Conservation (phyloP, 2,329 filamentous ascomycete genomes). For the Ophiognomonia clavigignenti-juglandacearum region DNA sequence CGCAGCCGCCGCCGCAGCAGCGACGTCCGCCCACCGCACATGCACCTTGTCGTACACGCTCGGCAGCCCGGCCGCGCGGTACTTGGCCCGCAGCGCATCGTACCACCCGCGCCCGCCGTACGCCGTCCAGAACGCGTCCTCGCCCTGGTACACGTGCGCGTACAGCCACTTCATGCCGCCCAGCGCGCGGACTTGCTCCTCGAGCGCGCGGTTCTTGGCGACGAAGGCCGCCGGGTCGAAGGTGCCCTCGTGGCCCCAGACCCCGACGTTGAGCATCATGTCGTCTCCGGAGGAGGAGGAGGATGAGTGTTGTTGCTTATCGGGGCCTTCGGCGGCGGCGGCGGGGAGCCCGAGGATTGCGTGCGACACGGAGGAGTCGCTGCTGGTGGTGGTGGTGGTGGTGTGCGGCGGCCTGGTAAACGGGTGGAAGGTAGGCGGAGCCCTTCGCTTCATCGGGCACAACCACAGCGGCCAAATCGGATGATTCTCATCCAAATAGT, state of each 20-base stretch:
- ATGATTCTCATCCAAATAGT: slow-evolving; percentile 46
- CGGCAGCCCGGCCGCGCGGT: slow-evolving; percentile 55
- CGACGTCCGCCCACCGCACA: slow-evolving; percentile 32
- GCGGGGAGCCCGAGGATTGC: neutral
- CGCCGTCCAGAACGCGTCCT: slow-evolving; percentile 62
- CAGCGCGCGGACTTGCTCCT: slow-evolving; percentile 62
- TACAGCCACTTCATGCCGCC: slow-evolving; percentile 85
- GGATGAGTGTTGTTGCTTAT: too few species aligned
- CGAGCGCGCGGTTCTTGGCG: slow-evolving; percentile 63
- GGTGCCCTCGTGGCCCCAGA: slow-evolving; percentile 74
- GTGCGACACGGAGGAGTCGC: neutral
- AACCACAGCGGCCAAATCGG: slow-evolving; percentile 58
- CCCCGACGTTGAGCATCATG: slow-evolving; percentile 57
- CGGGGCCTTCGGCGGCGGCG: slow-evolving; percentile 18
- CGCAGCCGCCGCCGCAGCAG: slow-evolving; percentile 31
- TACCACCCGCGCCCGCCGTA: slow-evolving; percentile 60
- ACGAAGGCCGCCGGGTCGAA: slow-evolving; percentile 55
- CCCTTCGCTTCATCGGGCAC: slow-evolving; percentile 48
- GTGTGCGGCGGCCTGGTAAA: slow-evolving; percentile 31
- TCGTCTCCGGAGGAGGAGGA: too few species aligned
- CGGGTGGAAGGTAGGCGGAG: slow-evolving; percentile 51
- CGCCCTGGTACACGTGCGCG: slow-evolving; percentile 75
- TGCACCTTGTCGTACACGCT: slow-evolving; percentile 68
- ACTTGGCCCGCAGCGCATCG: slow-evolving; percentile 56
- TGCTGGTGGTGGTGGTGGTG: neutral